Evolutionary conservation across 306 rosid genomes (phyloP), one percentile per base, ranked within the genome.

Genomic region (Glycine tomentella): DNA sequence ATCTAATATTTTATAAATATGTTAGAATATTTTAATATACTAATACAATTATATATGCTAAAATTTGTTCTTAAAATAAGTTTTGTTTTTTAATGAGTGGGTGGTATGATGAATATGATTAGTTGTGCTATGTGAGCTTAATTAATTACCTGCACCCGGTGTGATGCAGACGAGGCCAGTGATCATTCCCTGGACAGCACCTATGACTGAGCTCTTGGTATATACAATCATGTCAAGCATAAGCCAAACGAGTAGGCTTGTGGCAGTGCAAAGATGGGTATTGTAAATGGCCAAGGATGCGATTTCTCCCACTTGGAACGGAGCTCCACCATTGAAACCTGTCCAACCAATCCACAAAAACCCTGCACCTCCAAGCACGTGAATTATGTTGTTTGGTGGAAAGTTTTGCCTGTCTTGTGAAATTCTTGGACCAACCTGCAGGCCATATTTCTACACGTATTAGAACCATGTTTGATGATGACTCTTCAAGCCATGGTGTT

Each of bases 141-240:
- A 4, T 11, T 14, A 14, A 14, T 56, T 80, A 92, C 93, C 95
- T 87, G 94, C 97, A 8, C 87, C 97, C 7, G 97, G 97, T 9
- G 97, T 93, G 82, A 93, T 91, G 82, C 97, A 93, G 15, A 91
- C 96, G 8, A 93, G 96, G 65, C 97, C 94, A 5, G 92, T 89
- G 50, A 91, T 93, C 92, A 91, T 93, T 79, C 97, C 97, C 73
- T 91, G 96, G 10, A 93, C 90, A 0, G 91, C 93, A 14, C 97
- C 96, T 20, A 84, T 81, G 6, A 93, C 86, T 31, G 96, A 89
- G 79, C 93, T 87, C 77, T 93, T 91, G 72, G 76, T 75, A 83
- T 93, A 87, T 6, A 87, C 79, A 8, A 89, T 11, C 90, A 93
- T 84, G 38, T 93, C 97, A 44, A 93, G 45, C 13, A 90, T 86